Evolutionary conservation across 2,329 filamentous ascomycete species (phyloP).

Genomic region (Pseudohalonectria lignicola): DNA sequence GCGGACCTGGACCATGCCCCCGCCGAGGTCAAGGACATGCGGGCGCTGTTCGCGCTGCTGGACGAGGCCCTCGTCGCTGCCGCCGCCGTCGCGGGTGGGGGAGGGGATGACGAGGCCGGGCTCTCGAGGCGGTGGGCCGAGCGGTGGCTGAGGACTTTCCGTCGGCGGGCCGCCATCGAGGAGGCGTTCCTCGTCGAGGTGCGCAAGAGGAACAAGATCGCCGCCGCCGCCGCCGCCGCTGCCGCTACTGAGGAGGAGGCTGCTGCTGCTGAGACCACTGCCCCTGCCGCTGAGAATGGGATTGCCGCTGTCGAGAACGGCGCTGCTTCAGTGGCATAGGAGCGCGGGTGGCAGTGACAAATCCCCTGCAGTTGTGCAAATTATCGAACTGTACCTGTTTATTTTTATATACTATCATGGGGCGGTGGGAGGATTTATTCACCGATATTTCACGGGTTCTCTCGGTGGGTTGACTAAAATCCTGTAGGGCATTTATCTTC

Average conservation of each 20-base stretch:
- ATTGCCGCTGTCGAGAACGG: not conserved
- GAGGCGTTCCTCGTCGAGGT: constrained; percentile 49
- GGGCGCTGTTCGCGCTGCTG: constrained; percentile 68
- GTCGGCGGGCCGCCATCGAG: constrained; percentile 73
- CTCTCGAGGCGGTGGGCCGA: constrained; percentile 71
- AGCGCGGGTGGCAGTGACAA: not conserved
- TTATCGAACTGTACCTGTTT: no score
- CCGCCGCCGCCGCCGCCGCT: constrained; percentile 4
- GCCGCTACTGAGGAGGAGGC: not conserved
- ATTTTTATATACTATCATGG: no score
- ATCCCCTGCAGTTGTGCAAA: no score
- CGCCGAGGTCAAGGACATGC: constrained; percentile 63
- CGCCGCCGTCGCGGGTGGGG: constrained; percentile 29
- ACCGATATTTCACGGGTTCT: no score
- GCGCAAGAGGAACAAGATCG: constrained; percentile 12
- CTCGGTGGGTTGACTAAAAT: no score
- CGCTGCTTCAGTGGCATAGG: no score
- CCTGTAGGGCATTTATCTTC: no score
- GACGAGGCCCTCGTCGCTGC: constrained; percentile 60
- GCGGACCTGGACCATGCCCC: constrained; percentile 8
- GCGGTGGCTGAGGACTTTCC: constrained; percentile 79
- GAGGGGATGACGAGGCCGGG: constrained; percentile 46
- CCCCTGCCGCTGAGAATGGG: not conserved
- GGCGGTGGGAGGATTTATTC: no score
- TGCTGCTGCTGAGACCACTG: not conserved